Evolutionary conservation across 1,139 yeast species (phyloP).

Genomic region (Yamadazyma dendronema): DNA sequence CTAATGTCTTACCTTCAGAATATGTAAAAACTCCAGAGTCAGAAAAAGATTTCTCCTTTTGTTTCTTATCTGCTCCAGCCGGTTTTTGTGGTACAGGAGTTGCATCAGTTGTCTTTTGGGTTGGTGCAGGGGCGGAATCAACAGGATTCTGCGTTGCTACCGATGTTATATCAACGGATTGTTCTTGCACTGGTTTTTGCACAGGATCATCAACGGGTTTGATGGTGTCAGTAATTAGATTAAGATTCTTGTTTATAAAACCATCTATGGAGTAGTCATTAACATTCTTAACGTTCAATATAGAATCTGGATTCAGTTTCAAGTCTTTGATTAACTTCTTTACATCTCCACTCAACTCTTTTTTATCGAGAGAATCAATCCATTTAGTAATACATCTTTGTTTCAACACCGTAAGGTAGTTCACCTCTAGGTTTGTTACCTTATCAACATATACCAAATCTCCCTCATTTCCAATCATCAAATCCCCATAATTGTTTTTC

Average conservation of each 20-base stretch:
- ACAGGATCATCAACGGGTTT: not conserved
- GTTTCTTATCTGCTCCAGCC: not conserved
- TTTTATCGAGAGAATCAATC: slow-evolving; percentile 26
- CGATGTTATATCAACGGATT: no score
- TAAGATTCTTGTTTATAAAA: slow-evolving; percentile 28
- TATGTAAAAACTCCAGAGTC: slow-evolving; percentile 6
- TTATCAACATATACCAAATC: slow-evolving; percentile 65
- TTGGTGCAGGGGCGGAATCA: no score
- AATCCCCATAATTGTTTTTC: slow-evolving; percentile 46
- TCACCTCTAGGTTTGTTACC: slow-evolving; percentile 16
- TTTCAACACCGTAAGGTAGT: slow-evolving; percentile 16
- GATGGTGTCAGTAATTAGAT: slow-evolving; percentile 10
- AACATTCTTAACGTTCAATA: slow-evolving; percentile 16
- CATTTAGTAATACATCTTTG: slow-evolving; percentile 18
- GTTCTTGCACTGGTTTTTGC: not conserved
- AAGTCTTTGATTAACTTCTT: slow-evolving; percentile 25
- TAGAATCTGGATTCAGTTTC: slow-evolving; percentile 20
- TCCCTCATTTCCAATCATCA: slow-evolving; percentile 63
- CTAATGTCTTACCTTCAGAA: slow-evolving; percentile 9
- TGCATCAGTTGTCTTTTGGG: no score
- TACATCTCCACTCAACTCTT: slow-evolving; percentile 15
- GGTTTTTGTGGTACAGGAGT: no score
- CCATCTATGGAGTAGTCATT: slow-evolving; percentile 26
- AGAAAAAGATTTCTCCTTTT: slow-evolving; percentile 1
- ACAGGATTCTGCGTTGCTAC: no score